Percentiles rank a stretch among this genome's conserved stretches.
These are phyloP conservation scores for Ceratobasidium sp. DNA, from an alignment of 1,284 basidiomycete species.

Conservation along the genomic window DNA sequence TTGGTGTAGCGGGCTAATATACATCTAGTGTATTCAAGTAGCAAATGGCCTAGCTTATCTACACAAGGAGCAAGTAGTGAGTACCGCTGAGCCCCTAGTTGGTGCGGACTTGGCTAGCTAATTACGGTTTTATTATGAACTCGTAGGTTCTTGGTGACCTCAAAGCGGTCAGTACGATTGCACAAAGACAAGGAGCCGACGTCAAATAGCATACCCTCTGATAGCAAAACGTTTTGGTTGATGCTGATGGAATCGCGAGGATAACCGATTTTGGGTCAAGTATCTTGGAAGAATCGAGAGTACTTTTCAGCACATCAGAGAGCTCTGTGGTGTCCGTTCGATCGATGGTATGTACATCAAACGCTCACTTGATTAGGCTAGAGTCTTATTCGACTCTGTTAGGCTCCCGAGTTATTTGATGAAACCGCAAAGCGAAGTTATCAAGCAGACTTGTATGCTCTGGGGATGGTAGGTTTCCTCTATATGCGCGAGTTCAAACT, in stretches of 20 bases:
- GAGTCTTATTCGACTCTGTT: too few species aligned
- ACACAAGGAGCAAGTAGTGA: not conserved
- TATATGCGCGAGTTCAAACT: not conserved
- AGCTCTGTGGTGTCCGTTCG: not conserved
- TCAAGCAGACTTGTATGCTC: constrained; percentile 1
- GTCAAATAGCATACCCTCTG: not conserved
- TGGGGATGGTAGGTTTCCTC: not conserved
- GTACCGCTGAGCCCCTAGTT: not conserved
- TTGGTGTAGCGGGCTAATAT: too few species aligned
- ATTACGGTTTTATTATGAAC: not conserved
- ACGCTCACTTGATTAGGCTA: too few species aligned
- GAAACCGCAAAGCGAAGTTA: not conserved
- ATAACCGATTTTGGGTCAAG: not conserved
- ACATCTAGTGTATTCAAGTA: not conserved
- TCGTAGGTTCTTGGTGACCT: not conserved
- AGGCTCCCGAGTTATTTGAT: not conserved
- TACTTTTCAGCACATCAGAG: not conserved
- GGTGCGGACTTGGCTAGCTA: too few species aligned
- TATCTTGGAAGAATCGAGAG: not conserved
- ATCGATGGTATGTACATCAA: not conserved
- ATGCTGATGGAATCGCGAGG: not conserved
- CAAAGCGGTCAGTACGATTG: not conserved
- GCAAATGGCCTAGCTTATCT: not conserved
- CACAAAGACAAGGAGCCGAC: not conserved
- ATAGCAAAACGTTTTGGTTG: not conserved